Evolutionary conservation across 495 filamentous ascomycete genomes (phyloP), one percentile per base, ranked within the genome.

Genomic region (Penicillium coprophilum): DNA sequence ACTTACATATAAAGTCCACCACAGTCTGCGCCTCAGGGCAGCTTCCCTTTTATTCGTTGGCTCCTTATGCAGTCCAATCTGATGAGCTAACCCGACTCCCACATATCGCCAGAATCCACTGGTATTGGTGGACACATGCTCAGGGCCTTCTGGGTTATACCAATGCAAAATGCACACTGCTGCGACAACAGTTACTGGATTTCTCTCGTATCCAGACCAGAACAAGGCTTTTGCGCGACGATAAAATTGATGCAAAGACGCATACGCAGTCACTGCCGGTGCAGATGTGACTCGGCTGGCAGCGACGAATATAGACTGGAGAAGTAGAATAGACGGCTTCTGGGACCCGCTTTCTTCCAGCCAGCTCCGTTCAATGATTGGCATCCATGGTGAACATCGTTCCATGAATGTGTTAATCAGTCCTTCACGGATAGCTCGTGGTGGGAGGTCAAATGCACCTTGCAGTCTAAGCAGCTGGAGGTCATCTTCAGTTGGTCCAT

Each of bases 1-100:
- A 57, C 65, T 53, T 53, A 68, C 65, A 53, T 61, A 65, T 46
- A 66, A 46, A 41, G 63, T 66, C 66, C 66, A 68, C 66, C 63
- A 68, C 12, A 66, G 63, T 30, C 63, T 57, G 4, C 63, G 60
- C 40, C 65, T 63, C 12, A 66, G 21, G 13, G 50, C 20, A 20
- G 57, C 61, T 40, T 65, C 60, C 28, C 50, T 45, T 21, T 44
- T 46, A 21, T 50, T 56, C 19, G 34, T 44, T 3, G 65, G 63
- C 31, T 68, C 63, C 36, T 66, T 68, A 10, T 68, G 63, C 36
- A 68, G 43, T 9, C 65, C 65, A 52, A 68, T 61, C 30, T 68
- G 65, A 46, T 68, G 62, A 27, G 65, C 65, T 30, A 68, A 40
- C 2, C 62, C 59, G 5, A 65, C 62, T 3, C 59, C 65, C n/a